Percentiles rank a stretch among this genome's conserved stretches.
These are phyloP conservation scores for Lodderomyces margitis DNA, from an alignment of 1,139 yeast genomes.

Conservation along the genomic window DNA sequence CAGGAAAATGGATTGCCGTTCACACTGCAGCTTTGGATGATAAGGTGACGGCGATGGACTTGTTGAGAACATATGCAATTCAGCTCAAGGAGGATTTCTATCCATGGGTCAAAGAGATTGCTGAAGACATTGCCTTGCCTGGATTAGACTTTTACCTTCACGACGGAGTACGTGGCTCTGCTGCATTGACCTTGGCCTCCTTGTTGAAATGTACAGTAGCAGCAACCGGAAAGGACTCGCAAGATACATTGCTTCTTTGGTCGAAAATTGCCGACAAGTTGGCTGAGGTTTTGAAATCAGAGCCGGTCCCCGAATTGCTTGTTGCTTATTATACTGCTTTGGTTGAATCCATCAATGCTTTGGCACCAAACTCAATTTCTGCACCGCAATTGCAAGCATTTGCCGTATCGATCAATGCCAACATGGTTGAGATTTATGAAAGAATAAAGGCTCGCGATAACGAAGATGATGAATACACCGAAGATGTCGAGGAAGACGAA, in stretches of 20 bases:
- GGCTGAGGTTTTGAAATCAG: conserved; percentile 65
- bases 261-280: conserved; percentile 65
- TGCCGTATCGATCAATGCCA: conserved; percentile 58
- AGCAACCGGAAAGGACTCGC: conserved; percentile 57
- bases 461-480: conserved; percentile 69
- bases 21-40: conserved; percentile 92
- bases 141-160: conserved; percentile 88
- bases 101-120: conserved; percentile 78
- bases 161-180: conserved; percentile 90
- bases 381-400: conserved; percentile 57
- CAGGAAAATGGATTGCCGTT: conserved; percentile 92
- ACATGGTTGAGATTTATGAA: conserved; percentile 64
- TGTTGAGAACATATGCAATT: conserved; percentile 82
- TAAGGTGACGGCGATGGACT: conserved; percentile 87
- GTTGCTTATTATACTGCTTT: conserved; percentile 76
- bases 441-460: conserved; percentile 72
- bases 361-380: conserved; percentile 63
- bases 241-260: conserved; percentile 70
- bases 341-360: conserved; percentile 61
- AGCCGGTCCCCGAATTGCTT: conserved; percentile 81
- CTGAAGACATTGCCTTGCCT: conserved; percentile 79
- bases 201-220: conserved; percentile 65
- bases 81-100: conserved; percentile 80
- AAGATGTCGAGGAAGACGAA: conserved; percentile 74
- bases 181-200: conserved; percentile 81